These are phyloP conservation scores for Erucastrum elatum DNA, from an alignment of 345 rosid species.

Conservation along the genomic window DNA sequence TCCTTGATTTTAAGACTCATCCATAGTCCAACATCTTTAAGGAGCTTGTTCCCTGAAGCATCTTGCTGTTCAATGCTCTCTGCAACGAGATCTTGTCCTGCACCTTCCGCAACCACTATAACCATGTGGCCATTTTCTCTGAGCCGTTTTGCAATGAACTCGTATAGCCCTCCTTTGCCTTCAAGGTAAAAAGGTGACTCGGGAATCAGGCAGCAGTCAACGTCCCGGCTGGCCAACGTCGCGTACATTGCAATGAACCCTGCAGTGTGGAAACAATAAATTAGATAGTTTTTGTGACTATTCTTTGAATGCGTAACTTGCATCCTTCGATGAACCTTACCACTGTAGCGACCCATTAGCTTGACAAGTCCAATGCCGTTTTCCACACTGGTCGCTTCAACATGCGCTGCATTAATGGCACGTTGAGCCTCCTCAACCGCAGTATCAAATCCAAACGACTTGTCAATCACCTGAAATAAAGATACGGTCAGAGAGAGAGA, in stretches of 20 bases:
- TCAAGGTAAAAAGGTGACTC: constrained; percentile 91
- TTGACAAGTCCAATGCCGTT: constrained; percentile 88
- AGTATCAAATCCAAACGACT: constrained; percentile 89
- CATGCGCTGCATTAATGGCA: constrained; percentile 90
- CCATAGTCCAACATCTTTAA: constrained; percentile 83
- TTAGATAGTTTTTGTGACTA: not conserved
- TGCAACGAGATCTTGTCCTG: constrained; percentile 77
- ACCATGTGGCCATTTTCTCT: constrained; percentile 87
- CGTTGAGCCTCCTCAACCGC: constrained; percentile 98
- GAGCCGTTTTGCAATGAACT: constrained; percentile 60
- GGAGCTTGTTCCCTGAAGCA: constrained; percentile 86
- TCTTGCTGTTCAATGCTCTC: constrained; percentile 57
- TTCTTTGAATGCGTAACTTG: not conserved
- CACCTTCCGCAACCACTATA: constrained; percentile 88
- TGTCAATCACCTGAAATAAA: constrained; percentile 78
- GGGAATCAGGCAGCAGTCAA: constrained; percentile 92
- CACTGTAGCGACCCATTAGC: constrained; percentile 88
- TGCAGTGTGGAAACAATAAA: constrained; percentile 27
- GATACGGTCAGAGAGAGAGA: not conserved
- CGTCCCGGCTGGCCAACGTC: constrained; percentile 89
- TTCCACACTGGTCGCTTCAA: constrained; percentile 74
- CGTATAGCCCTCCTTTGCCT: constrained; percentile 81
- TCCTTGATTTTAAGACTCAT: constrained; percentile 74
- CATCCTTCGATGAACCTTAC: constrained; percentile 49
- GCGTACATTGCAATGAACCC: constrained; percentile 78